Base-by-base conservation (phyloP, 2,329 filamentous ascomycete species). In the Pseudogymnoascus sp. region DNA sequence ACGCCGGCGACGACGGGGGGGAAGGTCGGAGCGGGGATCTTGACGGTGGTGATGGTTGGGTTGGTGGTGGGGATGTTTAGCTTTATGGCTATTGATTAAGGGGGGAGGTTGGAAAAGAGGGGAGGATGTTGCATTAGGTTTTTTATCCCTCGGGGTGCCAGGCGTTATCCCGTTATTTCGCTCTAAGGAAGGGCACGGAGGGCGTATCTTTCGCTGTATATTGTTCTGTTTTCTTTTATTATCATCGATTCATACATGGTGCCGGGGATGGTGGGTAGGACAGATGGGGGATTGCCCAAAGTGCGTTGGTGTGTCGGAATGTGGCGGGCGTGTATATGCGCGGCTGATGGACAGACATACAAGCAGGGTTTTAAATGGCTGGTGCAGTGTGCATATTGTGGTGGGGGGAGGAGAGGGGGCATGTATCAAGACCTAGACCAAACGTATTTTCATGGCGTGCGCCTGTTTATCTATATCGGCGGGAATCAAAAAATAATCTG, bases 1-100 rank as follows among this genome's bases (percentile, higher is more conserved):
- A 55, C 39, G 33, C 60, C 68, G 2, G 68, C 75, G 8, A 76
- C 73, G 0, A 73, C 70, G n/a, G 74, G 51, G 10, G 78, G 78
- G 65, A 73, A 69, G 61, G 75, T 73, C 1, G 78, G 78, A 0
- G 78, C 77, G 4, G 74, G 72, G 0, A 74, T 80, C 61, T 38
- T 79, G 44, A 79, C 78, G 12, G 71, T 73, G 3, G 31, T 75
- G 48, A 36, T 71, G 36, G 33, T 39, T 5, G 33, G 33, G 55
- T 25, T 36, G 36, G 31, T 59, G 6, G 55, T 29, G 5, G 31
- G 35, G 3, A 62, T 62, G 35, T 51, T 36, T 33, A 21, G 17
- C 4, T 59, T 59, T 10, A 59, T 59, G 55, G 25, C 55, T 59
- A 25, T 59, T 39, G 55, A 39, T 13, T 35, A 59, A 33, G 15